Conservation (phyloP, 1,284 basidiomycete genomes). For the Sporisorium scitamineum region DNA sequence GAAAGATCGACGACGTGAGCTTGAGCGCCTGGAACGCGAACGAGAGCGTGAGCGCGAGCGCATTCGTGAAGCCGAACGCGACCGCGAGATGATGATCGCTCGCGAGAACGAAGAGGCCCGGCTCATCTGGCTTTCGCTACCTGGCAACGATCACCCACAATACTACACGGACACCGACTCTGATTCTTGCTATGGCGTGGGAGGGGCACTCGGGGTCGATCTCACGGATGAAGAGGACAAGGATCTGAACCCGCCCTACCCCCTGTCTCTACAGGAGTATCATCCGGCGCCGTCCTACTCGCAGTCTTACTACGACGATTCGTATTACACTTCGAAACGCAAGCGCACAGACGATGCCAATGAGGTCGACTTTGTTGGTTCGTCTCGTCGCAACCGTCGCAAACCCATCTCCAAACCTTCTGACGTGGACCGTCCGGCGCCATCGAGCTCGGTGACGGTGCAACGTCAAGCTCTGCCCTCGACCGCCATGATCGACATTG, state of each 20-base stretch:
- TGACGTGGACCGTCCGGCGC: conserved; percentile 13
- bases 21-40: conserved; percentile 41
- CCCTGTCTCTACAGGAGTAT: conserved; percentile 40
- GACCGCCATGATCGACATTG: conserved; percentile 46
- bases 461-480: conserved; percentile 26
- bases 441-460: conserved; percentile 11
- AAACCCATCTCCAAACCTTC: conserved; percentile 17
- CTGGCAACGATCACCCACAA: conserved; percentile 59
- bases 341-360: conserved; percentile 22
- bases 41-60: conserved; percentile 49
- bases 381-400: conserved; percentile 21
- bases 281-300: conserved; percentile 41
- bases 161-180: conserved; percentile 63
- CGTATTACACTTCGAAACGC: conserved; percentile 29
- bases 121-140: conserved; percentile 57
- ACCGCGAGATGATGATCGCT: conserved; percentile 50
- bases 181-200: conserved; percentile 49
- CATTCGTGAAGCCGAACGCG: conserved; percentile 48
- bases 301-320: conserved; percentile 24
- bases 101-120: conserved; percentile 53
- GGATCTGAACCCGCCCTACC: conserved; percentile 44
- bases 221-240: conserved; percentile 51
- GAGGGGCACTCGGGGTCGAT: conserved; percentile 40
- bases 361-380: conserved; percentile 1
- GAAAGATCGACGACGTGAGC: conserved; percentile 46